A percentile compares a stretch with the other conserved stretches of the same genome.
These are phyloP conservation scores for Hagleromyces aurorensis DNA, from an alignment of 805 yeast genomes.

Conservation along the genomic window DNA sequence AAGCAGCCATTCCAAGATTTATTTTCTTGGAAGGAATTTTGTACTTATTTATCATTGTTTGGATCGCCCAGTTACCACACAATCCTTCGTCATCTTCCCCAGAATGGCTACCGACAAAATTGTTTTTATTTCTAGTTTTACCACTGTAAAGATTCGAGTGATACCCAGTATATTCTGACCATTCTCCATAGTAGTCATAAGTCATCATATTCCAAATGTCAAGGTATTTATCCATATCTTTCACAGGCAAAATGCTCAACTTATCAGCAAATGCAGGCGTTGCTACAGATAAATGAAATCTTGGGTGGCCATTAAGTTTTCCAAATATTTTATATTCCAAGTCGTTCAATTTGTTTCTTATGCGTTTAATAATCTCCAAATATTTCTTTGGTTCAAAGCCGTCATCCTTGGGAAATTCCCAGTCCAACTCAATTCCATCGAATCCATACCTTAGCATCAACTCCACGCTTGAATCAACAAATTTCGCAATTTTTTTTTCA, in stretches of 20 bases:
- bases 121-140: slow-evolving; percentile 12
- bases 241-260: slow-evolving; percentile 37
- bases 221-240: slow-evolving; percentile 49
- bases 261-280: slow-evolving; percentile 58
- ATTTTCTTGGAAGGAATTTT: slow-evolving; percentile 44
- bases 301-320: slow-evolving; percentile 9
- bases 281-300: slow-evolving; percentile 59
- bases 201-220: slow-evolving; percentile 84
- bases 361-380: slow-evolving; percentile 34
- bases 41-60: slow-evolving; percentile 33
- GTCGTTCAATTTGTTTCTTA: slow-evolving; percentile 35
- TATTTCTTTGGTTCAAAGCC: slow-evolving; percentile 38
- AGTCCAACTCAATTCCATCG: slow-evolving; percentile 90
- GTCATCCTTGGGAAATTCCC: slow-evolving; percentile 72
- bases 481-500: slow-evolving; percentile 33
- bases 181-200: slow-evolving; percentile 77
- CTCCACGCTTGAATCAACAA: slow-evolving; percentile 42
- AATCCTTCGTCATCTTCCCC: slow-evolving; percentile 31
- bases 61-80: slow-evolving; percentile 43
- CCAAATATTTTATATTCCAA: slow-evolving; percentile 30
- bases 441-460: slow-evolving; percentile 51
- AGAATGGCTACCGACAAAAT: slow-evolving; percentile 2
- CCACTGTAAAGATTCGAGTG: slow-evolving; percentile 56
- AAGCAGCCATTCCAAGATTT: slow-evolving; percentile 79
- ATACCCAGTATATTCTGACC: slow-evolving; percentile 55